Evolutionary conservation across 2,329 filamentous ascomycete species (phyloP).

Genomic region (Sporothrix schenckii): DNA sequence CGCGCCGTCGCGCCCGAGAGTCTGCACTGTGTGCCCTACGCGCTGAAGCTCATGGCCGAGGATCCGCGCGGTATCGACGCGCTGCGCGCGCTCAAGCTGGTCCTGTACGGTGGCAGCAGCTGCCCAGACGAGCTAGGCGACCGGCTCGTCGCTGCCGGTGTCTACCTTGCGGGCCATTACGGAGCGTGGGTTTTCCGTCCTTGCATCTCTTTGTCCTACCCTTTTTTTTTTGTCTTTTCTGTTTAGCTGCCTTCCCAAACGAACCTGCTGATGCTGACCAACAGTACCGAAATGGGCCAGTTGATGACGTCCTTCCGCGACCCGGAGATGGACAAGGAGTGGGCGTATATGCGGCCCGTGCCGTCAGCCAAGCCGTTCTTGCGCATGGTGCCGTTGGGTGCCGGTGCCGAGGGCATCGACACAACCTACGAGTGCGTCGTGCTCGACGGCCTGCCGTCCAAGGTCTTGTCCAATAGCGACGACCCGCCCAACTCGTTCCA

Average conservation of each 20-base stretch:
- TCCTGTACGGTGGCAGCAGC: constrained; percentile 60
- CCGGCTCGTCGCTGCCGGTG: constrained; percentile 53
- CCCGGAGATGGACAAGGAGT: constrained; percentile 56
- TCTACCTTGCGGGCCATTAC: constrained; percentile 60
- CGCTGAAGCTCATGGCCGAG: constrained; percentile 65
- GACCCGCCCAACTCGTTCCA: constrained; percentile 43
- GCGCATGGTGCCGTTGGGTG: constrained; percentile 38
- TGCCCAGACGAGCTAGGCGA: constrained; percentile 64
- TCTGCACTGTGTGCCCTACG: constrained; percentile 66
- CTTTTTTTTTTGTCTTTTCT: background rate
- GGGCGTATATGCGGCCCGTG: constrained; percentile 59
- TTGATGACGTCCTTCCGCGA: constrained; percentile 62
- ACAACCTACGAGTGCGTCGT: constrained; percentile 45
- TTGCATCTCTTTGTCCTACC: constrained; percentile 38
- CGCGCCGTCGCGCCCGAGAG: constrained; percentile 51
- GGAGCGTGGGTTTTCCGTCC: constrained; percentile 48
- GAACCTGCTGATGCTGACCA: background rate
- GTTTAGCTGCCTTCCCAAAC: background rate
- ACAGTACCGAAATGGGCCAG: constrained; percentile 60
- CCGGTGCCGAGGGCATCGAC: constrained; percentile 38
- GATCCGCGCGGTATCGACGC: constrained; percentile 55
- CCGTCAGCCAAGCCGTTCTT: constrained; percentile 45
- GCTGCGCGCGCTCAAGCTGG: constrained; percentile 53
- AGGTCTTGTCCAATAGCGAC: constrained; percentile 38
- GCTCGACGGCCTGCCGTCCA: constrained; percentile 46